Evolutionary conservation across 805 yeast genomes (phyloP).

Genomic region (Naumovozyma baii): DNA sequence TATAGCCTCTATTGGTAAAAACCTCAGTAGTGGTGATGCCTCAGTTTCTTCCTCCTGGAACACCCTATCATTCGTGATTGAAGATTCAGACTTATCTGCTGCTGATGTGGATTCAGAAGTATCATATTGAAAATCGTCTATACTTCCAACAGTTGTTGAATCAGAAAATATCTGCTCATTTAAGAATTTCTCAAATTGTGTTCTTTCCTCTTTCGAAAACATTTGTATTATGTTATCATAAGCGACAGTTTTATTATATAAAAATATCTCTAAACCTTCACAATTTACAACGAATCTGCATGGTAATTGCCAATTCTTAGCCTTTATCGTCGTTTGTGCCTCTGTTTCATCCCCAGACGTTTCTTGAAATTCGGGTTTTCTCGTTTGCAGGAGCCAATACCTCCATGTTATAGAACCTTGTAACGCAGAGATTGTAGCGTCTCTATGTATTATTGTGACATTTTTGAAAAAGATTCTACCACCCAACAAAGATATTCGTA

Average conservation of each 20-base stretch:
- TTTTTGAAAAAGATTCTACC: slow-evolving; percentile 77
- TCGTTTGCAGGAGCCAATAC: slow-evolving; percentile 60
- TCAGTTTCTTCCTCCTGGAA: slow-evolving; percentile 8
- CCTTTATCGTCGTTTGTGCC: not conserved
- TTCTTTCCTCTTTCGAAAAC: slow-evolving; percentile 18
- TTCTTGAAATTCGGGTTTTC: slow-evolving; percentile 21
- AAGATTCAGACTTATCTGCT: slow-evolving; percentile 1
- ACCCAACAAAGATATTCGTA: slow-evolving; percentile 69
- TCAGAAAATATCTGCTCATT: slow-evolving; percentile 13
- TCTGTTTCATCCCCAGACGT: slow-evolving; percentile 7
- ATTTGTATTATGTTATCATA: slow-evolving; percentile 53
- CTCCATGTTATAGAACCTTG: slow-evolving; percentile 80
- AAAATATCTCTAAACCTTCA: slow-evolving; percentile 74
- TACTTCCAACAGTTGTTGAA: slow-evolving; percentile 9
- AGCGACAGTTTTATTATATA: slow-evolving; percentile 71
- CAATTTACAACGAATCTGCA: slow-evolving; percentile 47
- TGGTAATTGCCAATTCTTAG: slow-evolving; percentile 41
- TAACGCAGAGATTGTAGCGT: slow-evolving; percentile 60
- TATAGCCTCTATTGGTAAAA: slow-evolving; percentile 54
- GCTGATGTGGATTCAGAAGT: slow-evolving; percentile 2
- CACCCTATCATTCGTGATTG: slow-evolving; percentile 14
- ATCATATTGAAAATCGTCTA: slow-evolving; percentile 4
- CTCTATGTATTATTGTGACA: slow-evolving; percentile 59
- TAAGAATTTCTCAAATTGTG: slow-evolving; percentile 14
- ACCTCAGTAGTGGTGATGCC: slow-evolving; percentile 15